A percentile compares a stretch with the other conserved stretches of the same genome.
phyloP scores from a whole-genome alignment of 306 rosid genomes.

The Bauhinia variegata region DNA sequence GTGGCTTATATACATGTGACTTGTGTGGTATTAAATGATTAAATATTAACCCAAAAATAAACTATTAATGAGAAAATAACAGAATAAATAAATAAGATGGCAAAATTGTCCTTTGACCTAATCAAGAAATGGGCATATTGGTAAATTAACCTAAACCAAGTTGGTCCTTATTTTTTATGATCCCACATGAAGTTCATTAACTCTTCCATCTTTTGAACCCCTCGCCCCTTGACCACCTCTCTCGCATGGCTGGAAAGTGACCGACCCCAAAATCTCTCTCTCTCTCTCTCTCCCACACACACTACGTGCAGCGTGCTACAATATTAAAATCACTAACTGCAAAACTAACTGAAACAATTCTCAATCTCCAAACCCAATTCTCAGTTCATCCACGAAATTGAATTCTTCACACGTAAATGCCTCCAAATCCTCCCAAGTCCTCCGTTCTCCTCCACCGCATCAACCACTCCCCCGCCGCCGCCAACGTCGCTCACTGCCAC shows the following conservation, averaged over 20 bases:
- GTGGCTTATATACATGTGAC: no score
- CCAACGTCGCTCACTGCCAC: slow-evolving; percentile 11
- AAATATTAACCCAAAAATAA: no score
- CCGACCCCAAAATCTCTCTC: not conserved
- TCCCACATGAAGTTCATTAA: slow-evolving; percentile 44
- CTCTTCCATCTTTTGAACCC: slow-evolving; percentile 27
- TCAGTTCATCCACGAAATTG: no score
- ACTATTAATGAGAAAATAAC: no score
- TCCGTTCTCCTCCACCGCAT: slow-evolving; percentile 56
- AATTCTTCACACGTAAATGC: no score
- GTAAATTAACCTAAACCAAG: slow-evolving; percentile 42
- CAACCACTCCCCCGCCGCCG: slow-evolving; percentile 38
- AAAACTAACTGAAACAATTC: slow-evolving; percentile 27
- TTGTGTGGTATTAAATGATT: no score
- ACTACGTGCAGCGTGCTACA: slow-evolving; percentile 8
- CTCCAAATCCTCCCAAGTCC: slow-evolving; percentile 56
- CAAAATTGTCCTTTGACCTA: slow-evolving; percentile 2
- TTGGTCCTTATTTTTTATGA: slow-evolving; percentile 37
- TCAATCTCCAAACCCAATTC: no score
- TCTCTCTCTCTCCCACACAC: slow-evolving; percentile 12
- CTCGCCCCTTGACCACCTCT: not conserved
- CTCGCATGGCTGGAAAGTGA: slow-evolving; percentile 1
- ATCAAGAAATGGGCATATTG: not conserved
- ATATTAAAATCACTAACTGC: slow-evolving; percentile 30
- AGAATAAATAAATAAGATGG: not conserved